These are phyloP conservation scores for Xylariaceae sp. DNA, from an alignment of 2,329 filamentous ascomycete genomes.

Conservation along the genomic window DNA sequence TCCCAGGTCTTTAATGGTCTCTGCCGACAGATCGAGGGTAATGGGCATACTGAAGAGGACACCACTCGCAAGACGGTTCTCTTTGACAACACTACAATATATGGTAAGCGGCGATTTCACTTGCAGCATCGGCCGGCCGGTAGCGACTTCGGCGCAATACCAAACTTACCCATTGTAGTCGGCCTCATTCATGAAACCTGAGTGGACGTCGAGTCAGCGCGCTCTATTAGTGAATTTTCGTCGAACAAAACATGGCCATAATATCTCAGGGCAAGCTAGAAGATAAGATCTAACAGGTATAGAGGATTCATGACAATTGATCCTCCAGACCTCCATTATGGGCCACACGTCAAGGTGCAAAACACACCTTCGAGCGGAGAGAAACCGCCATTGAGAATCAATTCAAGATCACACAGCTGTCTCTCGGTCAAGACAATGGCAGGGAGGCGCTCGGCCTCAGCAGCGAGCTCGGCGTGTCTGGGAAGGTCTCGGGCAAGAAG, in stretches of 20 bases:
- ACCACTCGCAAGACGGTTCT: constrained; percentile 80
- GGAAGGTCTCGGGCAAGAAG: constrained; percentile 88
- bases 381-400: constrained; percentile 97
- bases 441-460: constrained; percentile 81
- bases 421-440: constrained; percentile 83
- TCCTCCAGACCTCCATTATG: neutral
- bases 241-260: neutral
- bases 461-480: constrained; percentile 69
- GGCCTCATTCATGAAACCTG: constrained; percentile 94
- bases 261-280: neutral
- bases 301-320: neutral
- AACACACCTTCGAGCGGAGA: constrained; percentile 87
- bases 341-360: neutral
- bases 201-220: constrained; percentile 26
- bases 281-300: neutral
- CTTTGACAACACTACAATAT: constrained; percentile 67
- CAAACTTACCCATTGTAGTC: constrained; percentile 79
- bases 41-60: constrained; percentile 96
- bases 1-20: constrained; percentile 66
- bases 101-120: constrained; percentile 6
- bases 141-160: neutral
- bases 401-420: constrained; percentile 94
- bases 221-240: constrained; percentile 8
- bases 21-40: constrained; percentile 76
- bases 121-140: neutral